Evolutionary conservation across 306 rosid species (phyloP), one percentile per base, ranked within the genome.

Genomic region (Leucaena leucocephala): DNA sequence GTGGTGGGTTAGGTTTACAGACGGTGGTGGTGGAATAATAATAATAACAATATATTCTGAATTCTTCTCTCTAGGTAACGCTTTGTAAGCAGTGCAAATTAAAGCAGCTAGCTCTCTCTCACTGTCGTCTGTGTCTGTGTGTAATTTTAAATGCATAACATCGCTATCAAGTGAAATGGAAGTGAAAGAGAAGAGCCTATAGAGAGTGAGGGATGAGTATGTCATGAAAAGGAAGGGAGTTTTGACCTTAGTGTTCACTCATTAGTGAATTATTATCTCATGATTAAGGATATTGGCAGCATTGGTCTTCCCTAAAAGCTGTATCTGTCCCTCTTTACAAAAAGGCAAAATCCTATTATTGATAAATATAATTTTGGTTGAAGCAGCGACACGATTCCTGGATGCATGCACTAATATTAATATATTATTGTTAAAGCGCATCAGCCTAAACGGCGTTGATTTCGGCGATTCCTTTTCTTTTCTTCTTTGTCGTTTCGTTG

Each of bases 371-470:
- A 7, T 22, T 81, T 62, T 57, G 43, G 75, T 71, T 78, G 68
- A 82, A 85, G 35, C 42, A 66, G 39, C 49, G 69, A 84, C 66
- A 61, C 62, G 82, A 78, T 68, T 54, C 83, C 38, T 34, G 39
- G 77, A 52, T 72, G 58, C 62, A 40, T 63, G 46, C 50, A 55
- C 19, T 39, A 66, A 17, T 54, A 17, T 6, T 78, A 21, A 27
- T 36, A 54, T 13, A 6, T 48, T 48, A 14, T 4, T 38, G 6
- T 4, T 40, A 49, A 54, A 78, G 92, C 97, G 82, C 98, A 85
- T 83, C 74, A 89, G 92, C 96, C 97, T 82, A 95, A 92, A 91
- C 91, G 97, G 91, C 97, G 98, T 88, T 85, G 94, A 87, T 91
- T 87, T 86, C 93, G 98, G 94, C 86, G 98, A 90, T 95, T 88